Base-by-base conservation (phyloP, 805 yeast species). In the Kodamaea restingae region DNA sequence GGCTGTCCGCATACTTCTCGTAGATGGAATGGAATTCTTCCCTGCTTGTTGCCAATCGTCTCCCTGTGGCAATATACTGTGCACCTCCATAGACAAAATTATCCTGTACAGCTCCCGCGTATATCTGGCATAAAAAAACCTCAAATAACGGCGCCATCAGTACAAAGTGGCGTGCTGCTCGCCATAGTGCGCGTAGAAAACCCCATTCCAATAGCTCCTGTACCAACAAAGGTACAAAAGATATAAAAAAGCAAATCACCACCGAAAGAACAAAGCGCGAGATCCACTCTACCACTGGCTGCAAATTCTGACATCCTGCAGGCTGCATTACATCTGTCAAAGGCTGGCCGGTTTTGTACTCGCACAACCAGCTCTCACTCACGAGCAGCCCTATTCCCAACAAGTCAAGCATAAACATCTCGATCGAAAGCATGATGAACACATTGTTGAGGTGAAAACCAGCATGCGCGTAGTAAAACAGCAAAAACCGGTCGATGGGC, bases 401-500 rank as follows among this genome's bases (percentile, higher is more conserved):
- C 52, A 88, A 62, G 4, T 87, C 79, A 41, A 90, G 54, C 81
- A 90, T 83, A 60, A 91, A 90, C 53, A 88, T 58, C 53, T 87
- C 93, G n/a, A 88, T 80, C 0, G 97, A 88, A 26, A 88, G 60
- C 51, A 88, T 81, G 45, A 91, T 91, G 53, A 90, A 86, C 49
- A 90, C 69, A 57, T 91, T 91, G 59, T 91, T 91, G 51, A 91
- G 68, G 61, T 91, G 98, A 67, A 91, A 91, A 4, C 98, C 98
- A 8, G 96, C 91, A 60, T 91, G 98, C 0, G 98, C 98, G 63
- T 91, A 91, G 61, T 86, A 91, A 62, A 91, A 91, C 0, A 97
- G 87, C 38, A 91, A 63, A 64, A 91, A 90, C 35, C 96, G 65
- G 58, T 91, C 97, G 32, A 90, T 71, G 2, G 96, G 95, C 39